These are phyloP conservation scores for Coemansia sp. DNA, from an alignment of 192 early-diverging fungal species.

Conservation along the genomic window DNA sequence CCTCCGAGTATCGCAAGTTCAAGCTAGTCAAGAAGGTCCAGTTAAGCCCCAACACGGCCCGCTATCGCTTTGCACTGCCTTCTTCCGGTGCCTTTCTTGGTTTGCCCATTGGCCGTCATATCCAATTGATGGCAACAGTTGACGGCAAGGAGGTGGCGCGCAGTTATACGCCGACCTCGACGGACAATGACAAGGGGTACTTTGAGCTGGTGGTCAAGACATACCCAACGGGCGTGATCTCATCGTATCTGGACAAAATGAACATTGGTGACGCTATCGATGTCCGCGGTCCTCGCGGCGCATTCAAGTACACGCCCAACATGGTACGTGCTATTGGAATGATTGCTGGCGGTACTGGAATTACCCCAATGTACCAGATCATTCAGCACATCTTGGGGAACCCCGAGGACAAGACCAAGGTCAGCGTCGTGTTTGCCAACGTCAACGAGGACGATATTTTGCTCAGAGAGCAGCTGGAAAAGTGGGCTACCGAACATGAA, in stretches of 20 bases:
- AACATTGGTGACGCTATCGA: constrained; percentile 70
- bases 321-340: constrained; percentile 79
- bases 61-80: constrained; percentile 87
- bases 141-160: constrained; percentile 81
- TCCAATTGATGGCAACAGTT: constrained; percentile 81
- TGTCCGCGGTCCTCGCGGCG: constrained; percentile 88
- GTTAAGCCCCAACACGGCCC: constrained; percentile 82
- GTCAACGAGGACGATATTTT: constrained; percentile 87
- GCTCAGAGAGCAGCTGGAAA: constrained; percentile 79
- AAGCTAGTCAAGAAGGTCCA: constrained; percentile 74
- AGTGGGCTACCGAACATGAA: constrained; percentile 66
- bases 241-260: constrained; percentile 68
- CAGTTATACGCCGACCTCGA: constrained; percentile 90
- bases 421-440: constrained; percentile 93
- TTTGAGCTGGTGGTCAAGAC: constrained; percentile 94
- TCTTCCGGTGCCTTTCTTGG: constrained; percentile 65
- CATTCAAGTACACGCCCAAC: constrained; percentile 83
- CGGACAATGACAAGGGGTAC: constrained; percentile 79
- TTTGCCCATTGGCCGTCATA: constrained; percentile 93
- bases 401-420: constrained; percentile 81
- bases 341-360: constrained; percentile 95
- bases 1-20: constrained; percentile 74
- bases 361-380: constrained; percentile 96
- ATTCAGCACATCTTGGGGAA: constrained; percentile 83
- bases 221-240: constrained; percentile 80